These are phyloP conservation scores for Backusella mclennaniae DNA, from an alignment of 192 early-diverging fungal genomes.

Conservation along the genomic window DNA sequence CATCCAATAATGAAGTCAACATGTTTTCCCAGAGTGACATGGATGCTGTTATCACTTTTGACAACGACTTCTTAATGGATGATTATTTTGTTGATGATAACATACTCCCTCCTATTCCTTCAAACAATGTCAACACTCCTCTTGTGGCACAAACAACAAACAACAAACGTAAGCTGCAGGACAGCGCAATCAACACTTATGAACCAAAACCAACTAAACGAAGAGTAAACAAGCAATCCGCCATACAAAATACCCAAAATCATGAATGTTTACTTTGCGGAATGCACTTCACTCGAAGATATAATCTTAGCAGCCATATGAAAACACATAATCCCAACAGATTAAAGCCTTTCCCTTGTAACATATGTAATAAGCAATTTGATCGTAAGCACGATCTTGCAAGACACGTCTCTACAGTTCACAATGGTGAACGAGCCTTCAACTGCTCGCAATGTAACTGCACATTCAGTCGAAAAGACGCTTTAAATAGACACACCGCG, in stretches of 20 bases:
- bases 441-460: constrained; percentile 51
- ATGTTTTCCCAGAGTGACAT: neutral
- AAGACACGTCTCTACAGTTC: constrained; percentile 64
- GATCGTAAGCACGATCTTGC: constrained; percentile 77
- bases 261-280: constrained; percentile 59
- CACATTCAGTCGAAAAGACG: constrained; percentile 66
- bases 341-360: constrained; percentile 58
- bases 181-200: neutral
- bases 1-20: neutral
- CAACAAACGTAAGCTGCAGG: neutral
- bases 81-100: neutral
- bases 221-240: neutral
- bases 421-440: constrained; percentile 60
- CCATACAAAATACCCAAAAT: neutral
- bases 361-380: constrained; percentile 64
- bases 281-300: constrained; percentile 73
- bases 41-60: neutral
- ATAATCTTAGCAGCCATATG: constrained; percentile 80
- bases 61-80: neutral
- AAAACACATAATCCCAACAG: constrained; percentile 65
- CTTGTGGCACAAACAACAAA: neutral
- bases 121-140: neutral
- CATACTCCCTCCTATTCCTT: neutral
- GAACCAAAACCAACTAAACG: neutral
- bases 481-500: constrained; percentile 54